Evolutionary conservation across 1,284 basidiomycete species (phyloP).

Genomic region (Stygiomarasmius scandens): DNA sequence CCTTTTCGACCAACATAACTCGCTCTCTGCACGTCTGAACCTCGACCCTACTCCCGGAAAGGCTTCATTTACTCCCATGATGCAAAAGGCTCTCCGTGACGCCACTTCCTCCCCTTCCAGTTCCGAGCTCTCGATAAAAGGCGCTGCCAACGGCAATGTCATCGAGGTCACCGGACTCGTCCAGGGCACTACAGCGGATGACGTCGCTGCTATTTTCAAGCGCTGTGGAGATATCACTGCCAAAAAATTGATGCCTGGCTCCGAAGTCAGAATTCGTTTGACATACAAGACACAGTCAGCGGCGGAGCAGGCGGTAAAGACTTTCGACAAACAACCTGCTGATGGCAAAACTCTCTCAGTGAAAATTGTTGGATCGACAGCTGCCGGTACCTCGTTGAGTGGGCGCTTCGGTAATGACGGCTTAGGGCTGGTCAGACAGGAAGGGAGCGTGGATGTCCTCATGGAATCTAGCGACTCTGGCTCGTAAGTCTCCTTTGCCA

Average conservation of each 20-base stretch:
- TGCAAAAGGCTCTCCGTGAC: slow-evolving; percentile 59
- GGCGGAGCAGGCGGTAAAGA: slow-evolving; percentile 68
- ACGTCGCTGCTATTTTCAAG: slow-evolving; percentile 86
- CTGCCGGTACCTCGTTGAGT: slow-evolving; percentile 52
- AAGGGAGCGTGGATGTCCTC: slow-evolving; percentile 70
- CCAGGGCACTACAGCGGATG: slow-evolving; percentile 78
- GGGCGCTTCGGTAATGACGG: slow-evolving; percentile 59
- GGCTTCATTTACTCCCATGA: slow-evolving; percentile 46
- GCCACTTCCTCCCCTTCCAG: slow-evolving; percentile 40
- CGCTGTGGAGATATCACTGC: slow-evolving; percentile 71
- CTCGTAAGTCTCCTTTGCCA: slow-evolving; percentile 55
- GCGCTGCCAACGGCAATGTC: slow-evolving; percentile 69
- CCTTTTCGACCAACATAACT: slow-evolving; percentile 63
- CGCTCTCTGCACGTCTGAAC: slow-evolving; percentile 63
- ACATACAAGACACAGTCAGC: slow-evolving; percentile 69
- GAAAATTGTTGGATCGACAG: slow-evolving; percentile 57
- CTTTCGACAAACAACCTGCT: slow-evolving; percentile 80
- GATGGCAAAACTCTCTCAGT: slow-evolving; percentile 79
- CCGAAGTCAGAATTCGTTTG: slow-evolving; percentile 67
- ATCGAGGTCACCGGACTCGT: slow-evolving; percentile 79
- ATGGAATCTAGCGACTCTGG: slow-evolving; percentile 52
- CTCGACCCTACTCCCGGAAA: slow-evolving; percentile 41
- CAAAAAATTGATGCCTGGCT: slow-evolving; percentile 47
- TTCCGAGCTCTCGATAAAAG: slow-evolving; percentile 67
- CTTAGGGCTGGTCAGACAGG: slow-evolving; percentile 58